Conservation (phyloP, 257 asterid genomes). For the Fraxinus excelsior region DNA sequence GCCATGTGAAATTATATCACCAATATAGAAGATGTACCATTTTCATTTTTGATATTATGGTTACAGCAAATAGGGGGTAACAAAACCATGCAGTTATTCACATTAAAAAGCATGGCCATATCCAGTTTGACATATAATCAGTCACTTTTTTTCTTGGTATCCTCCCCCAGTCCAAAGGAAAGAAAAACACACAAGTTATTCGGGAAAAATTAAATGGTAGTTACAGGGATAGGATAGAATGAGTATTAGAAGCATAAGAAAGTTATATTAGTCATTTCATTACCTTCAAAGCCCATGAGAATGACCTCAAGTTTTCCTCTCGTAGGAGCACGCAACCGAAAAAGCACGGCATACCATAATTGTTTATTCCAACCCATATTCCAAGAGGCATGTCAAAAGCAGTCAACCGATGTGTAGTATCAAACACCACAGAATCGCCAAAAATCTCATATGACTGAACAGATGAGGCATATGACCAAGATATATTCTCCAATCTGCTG, state of each 20-base stretch:
- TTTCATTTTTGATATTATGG: not conserved
- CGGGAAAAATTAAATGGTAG: not conserved
- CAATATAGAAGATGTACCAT: slow-evolving; percentile 8
- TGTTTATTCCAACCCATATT: slow-evolving; percentile 96
- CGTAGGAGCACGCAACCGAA: slow-evolving; percentile 93
- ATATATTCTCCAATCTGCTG: slow-evolving; percentile 84
- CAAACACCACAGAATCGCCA: slow-evolving; percentile 96
- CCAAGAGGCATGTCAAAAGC: slow-evolving; percentile 98
- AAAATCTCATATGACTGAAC: slow-evolving; percentile 77
- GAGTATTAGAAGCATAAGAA: not conserved
- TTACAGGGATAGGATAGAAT: not conserved
- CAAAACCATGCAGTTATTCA: not conserved
- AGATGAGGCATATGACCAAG: slow-evolving; percentile 98
- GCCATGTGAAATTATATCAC: not conserved
- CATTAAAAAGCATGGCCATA: not conserved
- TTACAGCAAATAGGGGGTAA: not conserved
- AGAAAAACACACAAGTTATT: not conserved
- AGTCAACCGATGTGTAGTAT: slow-evolving; percentile 88
- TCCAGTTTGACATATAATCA: not conserved
- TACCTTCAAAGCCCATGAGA: slow-evolving; percentile 99
- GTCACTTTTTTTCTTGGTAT: not conserved
- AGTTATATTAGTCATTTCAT: slow-evolving; percentile 4
- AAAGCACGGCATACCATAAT: slow-evolving; percentile 99
- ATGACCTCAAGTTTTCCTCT: slow-evolving; percentile 87
- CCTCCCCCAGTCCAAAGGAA: not conserved